A percentile compares a stretch with the other conserved stretches of the same genome.
Evolutionary conservation across 768 basidiomycete species (phyloP).

Genomic region (Tulasnella sp.): DNA sequence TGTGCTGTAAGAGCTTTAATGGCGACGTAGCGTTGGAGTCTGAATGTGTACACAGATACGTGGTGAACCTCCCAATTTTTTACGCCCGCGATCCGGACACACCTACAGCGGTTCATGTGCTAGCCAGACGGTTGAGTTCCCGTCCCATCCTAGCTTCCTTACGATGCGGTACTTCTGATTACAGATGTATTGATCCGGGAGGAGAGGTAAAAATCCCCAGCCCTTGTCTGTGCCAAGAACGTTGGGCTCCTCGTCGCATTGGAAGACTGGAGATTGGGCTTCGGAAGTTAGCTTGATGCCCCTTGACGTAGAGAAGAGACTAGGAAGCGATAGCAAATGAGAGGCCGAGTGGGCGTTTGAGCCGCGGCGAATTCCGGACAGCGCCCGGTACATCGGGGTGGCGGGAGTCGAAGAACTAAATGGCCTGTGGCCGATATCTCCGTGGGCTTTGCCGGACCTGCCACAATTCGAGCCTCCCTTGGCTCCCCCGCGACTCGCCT

Average conservation of each 20-base stretch:
- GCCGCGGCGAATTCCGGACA: too few species aligned
- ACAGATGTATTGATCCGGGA: not conserved
- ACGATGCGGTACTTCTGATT: not conserved
- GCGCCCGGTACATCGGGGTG: too few species aligned
- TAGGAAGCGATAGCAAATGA: too few species aligned
- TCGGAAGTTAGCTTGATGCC: too few species aligned
- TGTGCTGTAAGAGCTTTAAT: not conserved
- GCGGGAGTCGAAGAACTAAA: too few species aligned
- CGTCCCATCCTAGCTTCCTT: not conserved
- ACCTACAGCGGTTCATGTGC: not conserved
- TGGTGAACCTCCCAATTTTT: not conserved
- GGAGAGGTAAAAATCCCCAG: not conserved
- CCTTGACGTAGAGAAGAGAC: too few species aligned
- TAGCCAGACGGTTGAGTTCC: not conserved
- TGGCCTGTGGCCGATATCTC: too few species aligned
- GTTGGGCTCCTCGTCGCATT: not conserved
- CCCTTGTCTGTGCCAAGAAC: not conserved
- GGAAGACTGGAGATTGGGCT: not conserved
- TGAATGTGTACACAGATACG: not conserved
- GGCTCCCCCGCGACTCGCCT: too few species aligned
- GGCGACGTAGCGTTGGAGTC: not conserved
- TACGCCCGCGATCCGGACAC: not conserved
- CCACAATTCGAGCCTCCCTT: too few species aligned
- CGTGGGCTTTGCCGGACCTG: too few species aligned
- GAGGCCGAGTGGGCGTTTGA: too few species aligned